phyloP scores from a whole-genome alignment of 2,329 filamentous ascomycete species.

The Penicillium concentricum region DNA sequence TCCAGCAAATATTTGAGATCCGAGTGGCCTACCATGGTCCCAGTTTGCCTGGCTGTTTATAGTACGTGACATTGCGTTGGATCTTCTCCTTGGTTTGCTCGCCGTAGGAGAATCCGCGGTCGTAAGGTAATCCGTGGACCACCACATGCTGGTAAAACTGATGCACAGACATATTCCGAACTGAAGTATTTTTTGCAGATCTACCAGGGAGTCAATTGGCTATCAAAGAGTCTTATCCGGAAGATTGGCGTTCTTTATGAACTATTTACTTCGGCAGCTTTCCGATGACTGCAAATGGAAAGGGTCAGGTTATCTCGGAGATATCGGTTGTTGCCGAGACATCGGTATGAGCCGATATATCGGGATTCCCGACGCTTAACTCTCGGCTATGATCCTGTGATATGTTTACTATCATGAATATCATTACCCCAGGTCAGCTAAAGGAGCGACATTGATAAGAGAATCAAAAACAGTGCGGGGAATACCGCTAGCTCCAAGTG shows the following conservation, averaged over 20 bases:
- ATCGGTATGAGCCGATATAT: not conserved
- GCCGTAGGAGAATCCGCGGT: not conserved
- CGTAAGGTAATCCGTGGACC: not conserved
- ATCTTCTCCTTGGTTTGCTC: not conserved
- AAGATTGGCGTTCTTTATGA: not conserved
- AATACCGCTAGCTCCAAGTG: not conserved
- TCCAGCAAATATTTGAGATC: not conserved
- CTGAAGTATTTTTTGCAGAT: not conserved
- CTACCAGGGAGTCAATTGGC: not conserved
- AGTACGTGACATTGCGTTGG: not conserved
- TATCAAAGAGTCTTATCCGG: not conserved
- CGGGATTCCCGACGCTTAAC: not conserved
- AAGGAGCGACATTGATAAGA: not conserved
- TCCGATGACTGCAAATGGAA: not conserved
- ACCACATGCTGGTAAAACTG: not conserved
- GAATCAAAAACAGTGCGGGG: not conserved
- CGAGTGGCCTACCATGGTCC: not conserved
- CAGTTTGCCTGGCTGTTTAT: not conserved
- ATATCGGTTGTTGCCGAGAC: not conserved
- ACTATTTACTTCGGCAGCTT: not conserved
- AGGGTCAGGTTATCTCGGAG: not conserved
- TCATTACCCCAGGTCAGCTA: not conserved
- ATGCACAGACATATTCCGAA: not conserved
- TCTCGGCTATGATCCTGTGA: not conserved
- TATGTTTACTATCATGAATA: not conserved